Evolutionary conservation across 106 monocot species (phyloP).

Genomic region (Triglochin maritima): DNA sequence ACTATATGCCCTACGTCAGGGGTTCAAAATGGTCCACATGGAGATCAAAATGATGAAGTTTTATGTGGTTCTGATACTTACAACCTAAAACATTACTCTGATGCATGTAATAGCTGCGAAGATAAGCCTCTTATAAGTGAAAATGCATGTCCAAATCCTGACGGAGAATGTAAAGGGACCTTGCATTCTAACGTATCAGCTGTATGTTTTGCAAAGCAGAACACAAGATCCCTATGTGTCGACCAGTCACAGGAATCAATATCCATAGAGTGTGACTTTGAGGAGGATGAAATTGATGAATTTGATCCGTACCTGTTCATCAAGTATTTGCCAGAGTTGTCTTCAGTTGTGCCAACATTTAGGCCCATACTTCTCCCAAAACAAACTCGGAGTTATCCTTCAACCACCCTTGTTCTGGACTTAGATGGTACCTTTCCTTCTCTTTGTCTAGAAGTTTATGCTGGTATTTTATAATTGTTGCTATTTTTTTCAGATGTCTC

Average conservation of each 20-base stretch:
- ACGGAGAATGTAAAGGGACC: too few species aligned
- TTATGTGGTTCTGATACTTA: too few species aligned
- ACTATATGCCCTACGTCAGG: too few species aligned
- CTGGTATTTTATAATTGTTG: too few species aligned
- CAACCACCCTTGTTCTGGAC: conserved; percentile 91
- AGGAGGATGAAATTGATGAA: conserved; percentile 59
- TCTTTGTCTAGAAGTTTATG: too few species aligned
- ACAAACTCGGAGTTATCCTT: conserved; percentile 95
- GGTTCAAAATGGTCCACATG: too few species aligned
- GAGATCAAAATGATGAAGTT: too few species aligned
- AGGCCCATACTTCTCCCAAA: conserved; percentile 82
- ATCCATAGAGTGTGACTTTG: conserved; percentile 38
- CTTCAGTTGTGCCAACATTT: conserved; percentile 76
- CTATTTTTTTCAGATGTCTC: too few species aligned
- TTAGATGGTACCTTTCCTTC: conserved; percentile 59
- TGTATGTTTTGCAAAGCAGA: conserved; percentile 42
- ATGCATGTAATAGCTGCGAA: too few species aligned
- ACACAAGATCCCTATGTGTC: conserved; percentile 74
- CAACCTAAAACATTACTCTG: too few species aligned
- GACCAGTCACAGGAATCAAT: conserved; percentile 80
- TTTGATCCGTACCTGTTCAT: conserved; percentile 96
- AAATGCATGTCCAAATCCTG: too few species aligned
- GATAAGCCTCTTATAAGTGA: too few species aligned
- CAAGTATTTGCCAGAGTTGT: conserved; percentile 76
- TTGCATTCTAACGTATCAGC: conserved; percentile 61